Evolutionary conservation across 2,329 filamentous ascomycete genomes (phyloP).

Genomic region (Emmonsiellopsis sp.): DNA sequence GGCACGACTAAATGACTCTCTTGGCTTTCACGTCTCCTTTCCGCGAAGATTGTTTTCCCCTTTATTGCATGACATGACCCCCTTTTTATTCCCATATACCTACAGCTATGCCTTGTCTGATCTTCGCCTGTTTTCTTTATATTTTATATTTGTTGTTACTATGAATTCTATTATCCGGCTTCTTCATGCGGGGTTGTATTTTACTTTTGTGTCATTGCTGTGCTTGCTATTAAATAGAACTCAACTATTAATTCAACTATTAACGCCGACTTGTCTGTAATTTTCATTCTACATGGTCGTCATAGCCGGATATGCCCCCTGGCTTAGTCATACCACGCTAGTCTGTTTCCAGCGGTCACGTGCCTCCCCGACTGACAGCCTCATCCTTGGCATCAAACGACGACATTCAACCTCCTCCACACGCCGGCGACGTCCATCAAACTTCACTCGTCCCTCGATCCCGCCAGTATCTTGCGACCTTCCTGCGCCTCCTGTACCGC

Average conservation of each 20-base stretch:
- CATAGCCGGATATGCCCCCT: too few species aligned
- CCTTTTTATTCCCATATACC: background rate
- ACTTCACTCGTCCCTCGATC: background rate
- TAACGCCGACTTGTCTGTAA: too few species aligned
- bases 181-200: too few species aligned
- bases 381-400: conserved; percentile 27
- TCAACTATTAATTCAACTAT: too few species aligned
- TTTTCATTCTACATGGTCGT: too few species aligned
- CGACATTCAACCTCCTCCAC: conserved; percentile 1
- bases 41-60: background rate
- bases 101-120: background rate
- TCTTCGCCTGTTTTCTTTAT: background rate
- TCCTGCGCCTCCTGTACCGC: background rate
- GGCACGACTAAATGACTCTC: conserved; percentile 38
- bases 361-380: conserved; percentile 18
- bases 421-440: background rate
- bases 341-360: conserved; percentile 17
- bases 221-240: too few species aligned
- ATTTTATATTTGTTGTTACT: background rate
- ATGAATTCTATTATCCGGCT: too few species aligned
- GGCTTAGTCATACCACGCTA: conserved; percentile 5
- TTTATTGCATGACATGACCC: conserved; percentile 2
- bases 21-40: background rate
- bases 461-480: background rate
- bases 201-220: too few species aligned